Conservation (phyloP, 1,139 yeast genomes). For the Geotrichum aggregatum region DNA sequence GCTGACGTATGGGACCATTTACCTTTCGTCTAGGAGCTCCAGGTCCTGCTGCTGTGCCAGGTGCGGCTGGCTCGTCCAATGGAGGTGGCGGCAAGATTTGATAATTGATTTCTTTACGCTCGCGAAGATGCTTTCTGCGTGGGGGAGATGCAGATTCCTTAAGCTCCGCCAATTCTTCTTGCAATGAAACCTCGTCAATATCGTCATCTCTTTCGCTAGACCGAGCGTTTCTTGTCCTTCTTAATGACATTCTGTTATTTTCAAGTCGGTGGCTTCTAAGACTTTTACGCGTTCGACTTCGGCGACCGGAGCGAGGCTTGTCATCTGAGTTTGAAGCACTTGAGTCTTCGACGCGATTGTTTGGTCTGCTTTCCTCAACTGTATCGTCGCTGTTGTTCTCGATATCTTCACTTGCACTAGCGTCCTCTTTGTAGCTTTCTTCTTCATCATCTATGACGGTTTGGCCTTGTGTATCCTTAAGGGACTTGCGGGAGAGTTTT, state of each 20-base stretch:
- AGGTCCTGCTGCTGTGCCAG: slow-evolving; percentile 21
- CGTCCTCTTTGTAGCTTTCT: slow-evolving; percentile 26
- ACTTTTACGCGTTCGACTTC: slow-evolving; percentile 40
- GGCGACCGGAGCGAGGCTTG: slow-evolving; percentile 25
- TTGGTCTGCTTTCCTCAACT: slow-evolving; percentile 11
- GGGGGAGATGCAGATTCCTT: slow-evolving; percentile 49
- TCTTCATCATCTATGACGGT: slow-evolving; percentile 25
- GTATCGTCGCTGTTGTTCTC: slow-evolving; percentile 19
- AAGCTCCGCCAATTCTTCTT: slow-evolving; percentile 51
- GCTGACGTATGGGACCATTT: slow-evolving; percentile 26
- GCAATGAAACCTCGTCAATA: slow-evolving; percentile 28
- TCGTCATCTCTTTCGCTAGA: slow-evolving; percentile 37
- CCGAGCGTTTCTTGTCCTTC: not conserved
- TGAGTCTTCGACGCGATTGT: slow-evolving; percentile 8
- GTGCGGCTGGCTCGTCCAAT: slow-evolving; percentile 40
- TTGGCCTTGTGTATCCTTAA: too few relatives aligned
- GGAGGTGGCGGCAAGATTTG: slow-evolving; percentile 79
- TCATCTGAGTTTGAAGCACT: slow-evolving; percentile 27
- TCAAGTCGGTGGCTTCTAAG: slow-evolving; percentile 26
- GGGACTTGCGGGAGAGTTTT: too few relatives aligned
- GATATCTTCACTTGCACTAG: slow-evolving; percentile 21
- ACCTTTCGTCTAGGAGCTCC: slow-evolving; percentile 32
- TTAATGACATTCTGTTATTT: slow-evolving; percentile 21
- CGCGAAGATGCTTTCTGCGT: slow-evolving; percentile 62
- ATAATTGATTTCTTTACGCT: slow-evolving; percentile 73